Evolutionary conservation across 2,329 filamentous ascomycete species (phyloP).

Genomic region (Claviceps monticola): DNA sequence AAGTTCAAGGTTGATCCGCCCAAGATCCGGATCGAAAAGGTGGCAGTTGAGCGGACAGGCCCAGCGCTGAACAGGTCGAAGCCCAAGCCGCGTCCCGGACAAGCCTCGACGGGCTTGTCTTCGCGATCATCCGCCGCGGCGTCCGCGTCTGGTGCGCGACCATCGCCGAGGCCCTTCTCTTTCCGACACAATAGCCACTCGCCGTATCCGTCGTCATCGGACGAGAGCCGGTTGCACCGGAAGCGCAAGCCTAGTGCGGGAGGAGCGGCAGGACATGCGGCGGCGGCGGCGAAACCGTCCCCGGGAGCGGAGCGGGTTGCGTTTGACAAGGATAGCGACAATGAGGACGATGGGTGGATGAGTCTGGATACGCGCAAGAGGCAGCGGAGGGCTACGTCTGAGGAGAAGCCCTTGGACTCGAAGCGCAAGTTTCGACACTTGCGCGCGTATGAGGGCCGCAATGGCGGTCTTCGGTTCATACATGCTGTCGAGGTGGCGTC

Average conservation of each 20-base stretch:
- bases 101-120: slow-evolving; percentile 8
- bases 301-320: slow-evolving; percentile 34
- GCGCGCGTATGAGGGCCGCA: slow-evolving; percentile 29
- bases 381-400: slow-evolving; percentile 27
- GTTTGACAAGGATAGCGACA: slow-evolving; percentile 37
- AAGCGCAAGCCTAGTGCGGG: slow-evolving; percentile 32
- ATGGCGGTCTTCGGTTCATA: slow-evolving; percentile 33
- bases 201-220: slow-evolving; percentile 27
- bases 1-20: slow-evolving; percentile 39
- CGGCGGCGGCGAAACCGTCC: slow-evolving; percentile 20
- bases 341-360: slow-evolving; percentile 39
- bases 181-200: slow-evolving; percentile 26
- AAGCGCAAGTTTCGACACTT: slow-evolving; percentile 33
- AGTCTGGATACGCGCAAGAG: slow-evolving; percentile 34
- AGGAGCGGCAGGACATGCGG: slow-evolving; percentile 8
- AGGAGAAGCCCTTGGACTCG: slow-evolving; percentile 29
- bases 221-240: slow-evolving; percentile 24
- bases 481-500: slow-evolving; percentile 45
- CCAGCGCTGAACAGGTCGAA: slow-evolving; percentile 24
- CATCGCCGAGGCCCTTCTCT: slow-evolving; percentile 26
- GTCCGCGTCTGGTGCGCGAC: slow-evolving; percentile 13
- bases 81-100: slow-evolving; percentile 17
- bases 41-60: slow-evolving; percentile 26
- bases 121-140: slow-evolving; percentile 18
- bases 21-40: slow-evolving; percentile 38